These are phyloP conservation scores for Tulasnella sp. DNA, from an alignment of 768 basidiomycete species.

Conservation along the genomic window DNA sequence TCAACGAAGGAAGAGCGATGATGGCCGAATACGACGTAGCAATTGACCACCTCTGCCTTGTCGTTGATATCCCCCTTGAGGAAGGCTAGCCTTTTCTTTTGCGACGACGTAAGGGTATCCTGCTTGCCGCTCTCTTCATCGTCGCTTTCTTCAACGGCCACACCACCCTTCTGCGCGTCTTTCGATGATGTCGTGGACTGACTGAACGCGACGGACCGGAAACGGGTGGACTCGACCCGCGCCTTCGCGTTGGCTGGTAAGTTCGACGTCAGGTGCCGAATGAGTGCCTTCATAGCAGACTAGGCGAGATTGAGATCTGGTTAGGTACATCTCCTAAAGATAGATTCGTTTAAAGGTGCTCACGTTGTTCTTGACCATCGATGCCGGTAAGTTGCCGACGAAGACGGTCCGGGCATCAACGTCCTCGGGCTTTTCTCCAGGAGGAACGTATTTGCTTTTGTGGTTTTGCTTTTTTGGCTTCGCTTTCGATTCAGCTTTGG, in stretches of 20 bases:
- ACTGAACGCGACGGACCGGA: constrained; percentile 88
- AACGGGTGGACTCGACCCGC: constrained; percentile 85
- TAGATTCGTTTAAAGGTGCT: constrained; percentile 18
- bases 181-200: constrained; percentile 58
- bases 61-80: constrained; percentile 88
- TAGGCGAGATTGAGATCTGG: constrained; percentile 26
- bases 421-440: constrained; percentile 59
- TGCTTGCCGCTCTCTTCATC: constrained; percentile 30
- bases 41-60: constrained; percentile 62
- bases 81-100: constrained; percentile 90
- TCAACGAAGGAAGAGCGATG: not conserved
- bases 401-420: constrained; percentile 81
- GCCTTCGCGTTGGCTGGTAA: constrained; percentile 48
- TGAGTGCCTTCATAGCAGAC: constrained; percentile 65
- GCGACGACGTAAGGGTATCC: constrained; percentile 49
- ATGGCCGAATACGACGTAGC: constrained; percentile 87
- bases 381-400: constrained; percentile 74
- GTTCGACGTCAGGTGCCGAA: constrained; percentile 53
- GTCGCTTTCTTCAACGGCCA: constrained; percentile 34
- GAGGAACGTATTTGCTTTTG: constrained; percentile 40
- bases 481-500: not conserved
- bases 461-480: not conserved
- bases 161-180: constrained; percentile 21
- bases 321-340: not conserved
- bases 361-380: constrained; percentile 68